Base-by-base conservation (phyloP, 2,329 filamentous ascomycete species). In the Apiospora koreana region DNA sequence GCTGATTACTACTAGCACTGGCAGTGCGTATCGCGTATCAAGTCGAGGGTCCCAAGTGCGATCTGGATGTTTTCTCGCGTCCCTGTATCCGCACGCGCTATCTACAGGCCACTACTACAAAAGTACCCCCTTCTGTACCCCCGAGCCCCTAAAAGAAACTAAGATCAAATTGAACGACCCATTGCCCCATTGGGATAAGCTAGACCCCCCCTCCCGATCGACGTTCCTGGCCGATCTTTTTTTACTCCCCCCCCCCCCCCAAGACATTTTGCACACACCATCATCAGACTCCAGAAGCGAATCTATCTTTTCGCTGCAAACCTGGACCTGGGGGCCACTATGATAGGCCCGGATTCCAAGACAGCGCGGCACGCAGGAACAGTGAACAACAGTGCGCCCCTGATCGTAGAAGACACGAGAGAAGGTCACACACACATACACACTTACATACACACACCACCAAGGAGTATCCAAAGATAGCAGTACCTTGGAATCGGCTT, bases 161-260 rank as follows among this genome's bases (percentile, higher is more conserved):
- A 43, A 43, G 41, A 43, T 43, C 41, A 46, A n/a, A 46, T 46
- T 21, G 18, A 38, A 14, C 31, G 54, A 38, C 31, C 31, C 31
- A 38, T 62, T 62, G 54, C 54, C 54, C 54, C 54, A 62, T 62
- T 35, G 54, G 54, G 54, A 31, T 62, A 62, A 62, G 28, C 31
- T 38, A 62, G 54, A 7, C 9, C 54, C 54, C 54, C 35, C 31
- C 54, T 62, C 28, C 31, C 54, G 54, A 62, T 62, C 54, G 54
- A 62, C 54, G 54, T 62, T 62, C 31, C 54, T 62, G 54, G 54
- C 54, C 54, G 54, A 62, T 62, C 54, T 62, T 38, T 38, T 38
- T 38, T 38, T 18, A 18, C 54, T 62, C 31, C 28, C 16, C 50
- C 54, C 16, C 50, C 54, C 3, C 3, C 4, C 54, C 54, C 54